Conservation (phyloP, 768 basidiomycete genomes). For the Hebeloma cylindrosporum region DNA sequence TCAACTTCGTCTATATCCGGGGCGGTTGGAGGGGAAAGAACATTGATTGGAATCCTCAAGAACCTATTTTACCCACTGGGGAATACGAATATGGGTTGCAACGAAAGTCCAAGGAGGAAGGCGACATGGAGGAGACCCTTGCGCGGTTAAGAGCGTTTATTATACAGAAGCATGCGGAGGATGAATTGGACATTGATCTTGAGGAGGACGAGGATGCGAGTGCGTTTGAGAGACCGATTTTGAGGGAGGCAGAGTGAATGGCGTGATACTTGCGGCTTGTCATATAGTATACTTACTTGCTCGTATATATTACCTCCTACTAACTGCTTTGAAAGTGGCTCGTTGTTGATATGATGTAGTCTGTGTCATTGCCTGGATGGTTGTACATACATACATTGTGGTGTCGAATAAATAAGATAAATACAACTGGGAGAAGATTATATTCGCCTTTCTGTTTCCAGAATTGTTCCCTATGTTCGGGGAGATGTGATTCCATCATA, state of each 20-base stretch:
- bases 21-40: conserved; percentile 54
- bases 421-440: too few relatives aligned
- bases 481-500: conserved; percentile 10
- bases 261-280: too few relatives aligned
- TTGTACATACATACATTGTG: too few relatives aligned
- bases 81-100: conserved; percentile 38
- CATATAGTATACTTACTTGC: too few relatives aligned
- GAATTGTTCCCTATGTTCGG: neutral
- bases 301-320: too few relatives aligned
- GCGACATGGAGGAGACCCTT: conserved; percentile 40
- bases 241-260: conserved; percentile 32
- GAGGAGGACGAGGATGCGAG: conserved; percentile 29
- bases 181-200: conserved; percentile 26
- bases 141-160: conserved; percentile 34
- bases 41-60: conserved; percentile 33
- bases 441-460: too few relatives aligned
- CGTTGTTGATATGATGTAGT: too few relatives aligned
- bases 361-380: too few relatives aligned
- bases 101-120: conserved; percentile 26
- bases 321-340: too few relatives aligned
- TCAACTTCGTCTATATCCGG: conserved; percentile 51
- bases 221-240: conserved; percentile 30
- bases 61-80: conserved; percentile 26
- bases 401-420: too few relatives aligned
- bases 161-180: conserved; percentile 28